Evolutionary conservation across 169 alveolate genomes (phyloP).

Genomic region (Blepharisma undulans): DNA sequence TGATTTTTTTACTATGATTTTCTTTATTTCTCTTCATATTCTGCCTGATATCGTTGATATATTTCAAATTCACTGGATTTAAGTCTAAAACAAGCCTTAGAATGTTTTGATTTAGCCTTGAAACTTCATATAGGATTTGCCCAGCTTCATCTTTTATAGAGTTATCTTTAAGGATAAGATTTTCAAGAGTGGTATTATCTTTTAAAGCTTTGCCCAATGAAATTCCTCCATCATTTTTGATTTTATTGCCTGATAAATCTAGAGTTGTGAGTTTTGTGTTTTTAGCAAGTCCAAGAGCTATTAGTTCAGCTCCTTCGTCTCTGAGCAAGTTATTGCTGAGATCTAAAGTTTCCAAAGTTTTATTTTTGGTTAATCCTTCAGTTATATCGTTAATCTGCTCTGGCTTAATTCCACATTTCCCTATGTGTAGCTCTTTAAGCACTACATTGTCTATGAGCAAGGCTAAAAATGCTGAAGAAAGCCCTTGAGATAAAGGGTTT

Average conservation of each 20-base stretch:
- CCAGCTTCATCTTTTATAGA: slow-evolving; percentile 64
- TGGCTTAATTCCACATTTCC: slow-evolving; percentile 66
- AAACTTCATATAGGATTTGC: slow-evolving; percentile 55
- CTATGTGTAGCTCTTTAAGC: slow-evolving; percentile 60
- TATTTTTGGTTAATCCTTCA: slow-evolving; percentile 53
- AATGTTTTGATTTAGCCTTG: slow-evolving; percentile 50
- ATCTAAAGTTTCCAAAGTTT: slow-evolving; percentile 38
- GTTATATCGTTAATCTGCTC: slow-evolving; percentile 57
- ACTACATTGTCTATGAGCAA: slow-evolving; percentile 50
- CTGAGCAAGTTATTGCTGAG: slow-evolving; percentile 48
- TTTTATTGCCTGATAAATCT: slow-evolving; percentile 62
- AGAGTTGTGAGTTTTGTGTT: slow-evolving; percentile 61
- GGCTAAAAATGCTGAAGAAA: slow-evolving; percentile 47
- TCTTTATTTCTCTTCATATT: slow-evolving; percentile 14
- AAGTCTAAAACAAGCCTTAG: slow-evolving; percentile 53
- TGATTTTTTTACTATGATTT: background rate
- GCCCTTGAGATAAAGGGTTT: slow-evolving; percentile 51
- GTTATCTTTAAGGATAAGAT: slow-evolving; percentile 52
- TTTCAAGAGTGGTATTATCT: slow-evolving; percentile 34
- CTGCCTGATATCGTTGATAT: slow-evolving; percentile 34
- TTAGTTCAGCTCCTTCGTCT: slow-evolving; percentile 60
- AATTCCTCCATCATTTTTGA: slow-evolving; percentile 63
- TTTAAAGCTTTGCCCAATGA: slow-evolving; percentile 54
- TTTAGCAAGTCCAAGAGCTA: slow-evolving; percentile 55
- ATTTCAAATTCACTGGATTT: slow-evolving; percentile 62